Conservation (phyloP, 2,329 filamentous ascomycete species). For the Zymoseptoria ardabiliae region DNA sequence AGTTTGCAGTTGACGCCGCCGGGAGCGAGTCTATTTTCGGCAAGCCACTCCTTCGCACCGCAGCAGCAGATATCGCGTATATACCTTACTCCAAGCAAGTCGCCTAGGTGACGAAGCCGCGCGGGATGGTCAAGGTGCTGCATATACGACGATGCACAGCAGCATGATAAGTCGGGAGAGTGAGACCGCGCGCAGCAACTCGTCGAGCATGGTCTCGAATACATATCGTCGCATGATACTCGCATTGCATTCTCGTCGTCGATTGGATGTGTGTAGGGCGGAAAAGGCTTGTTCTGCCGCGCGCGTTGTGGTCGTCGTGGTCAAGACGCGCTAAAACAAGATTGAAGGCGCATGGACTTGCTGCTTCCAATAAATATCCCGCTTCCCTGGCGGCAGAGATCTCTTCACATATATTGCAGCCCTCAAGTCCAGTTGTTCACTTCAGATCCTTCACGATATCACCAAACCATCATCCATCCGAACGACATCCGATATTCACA, state of each 20-base stretch:
- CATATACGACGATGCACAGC: neutral
- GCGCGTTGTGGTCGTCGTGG: neutral
- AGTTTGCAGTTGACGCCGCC: neutral
- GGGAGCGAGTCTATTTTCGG: neutral
- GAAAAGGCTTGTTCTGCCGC: neutral
- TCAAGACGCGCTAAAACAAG: neutral
- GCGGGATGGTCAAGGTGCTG: neutral
- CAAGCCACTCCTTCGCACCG: neutral
- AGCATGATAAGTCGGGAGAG: neutral
- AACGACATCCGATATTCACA: conserved; percentile 3
- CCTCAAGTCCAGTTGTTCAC: neutral
- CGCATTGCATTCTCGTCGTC: neutral
- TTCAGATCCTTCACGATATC: neutral
- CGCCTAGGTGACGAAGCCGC: neutral
- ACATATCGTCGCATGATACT: neutral
- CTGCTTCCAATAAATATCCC: neutral
- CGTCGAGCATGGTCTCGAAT: neutral
- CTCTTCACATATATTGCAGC: neutral
- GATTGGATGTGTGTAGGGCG: neutral
- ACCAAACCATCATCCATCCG: neutral
- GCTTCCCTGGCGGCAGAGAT: neutral
- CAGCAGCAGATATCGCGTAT: neutral
- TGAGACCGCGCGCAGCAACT: neutral
- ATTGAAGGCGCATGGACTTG: neutral
- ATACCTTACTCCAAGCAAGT: neutral